These are phyloP conservation scores for Fusarium staphyleae DNA, from an alignment of 2,329 filamentous ascomycete species.

Conservation along the genomic window DNA sequence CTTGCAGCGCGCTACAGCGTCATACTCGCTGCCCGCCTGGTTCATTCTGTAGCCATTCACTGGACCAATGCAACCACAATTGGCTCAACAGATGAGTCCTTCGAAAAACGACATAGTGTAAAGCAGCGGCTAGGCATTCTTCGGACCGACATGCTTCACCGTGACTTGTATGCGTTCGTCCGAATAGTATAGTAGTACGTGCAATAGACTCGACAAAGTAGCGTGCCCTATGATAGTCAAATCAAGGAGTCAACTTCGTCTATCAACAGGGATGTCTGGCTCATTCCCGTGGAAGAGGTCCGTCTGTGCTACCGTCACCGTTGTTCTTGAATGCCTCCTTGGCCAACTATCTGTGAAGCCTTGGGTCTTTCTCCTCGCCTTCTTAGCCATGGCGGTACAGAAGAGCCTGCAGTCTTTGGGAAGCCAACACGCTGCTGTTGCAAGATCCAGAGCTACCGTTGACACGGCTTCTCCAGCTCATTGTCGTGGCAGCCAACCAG, in stretches of 20 bases:
- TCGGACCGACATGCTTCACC: not conserved
- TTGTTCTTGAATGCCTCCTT: not conserved
- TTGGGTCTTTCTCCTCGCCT: not conserved
- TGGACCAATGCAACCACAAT: not conserved
- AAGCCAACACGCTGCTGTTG: slow-evolving; percentile 9
- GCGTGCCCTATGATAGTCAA: slow-evolving; percentile 3
- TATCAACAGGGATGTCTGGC: not conserved
- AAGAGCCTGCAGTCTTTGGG: slow-evolving; percentile 2
- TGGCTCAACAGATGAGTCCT: not conserved
- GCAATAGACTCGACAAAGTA: slow-evolving; percentile 11
- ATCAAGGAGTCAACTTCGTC: slow-evolving; percentile 6
- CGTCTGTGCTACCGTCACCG: not conserved
- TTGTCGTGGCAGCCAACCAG: slow-evolving; percentile 20
- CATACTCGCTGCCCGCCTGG: slow-evolving; percentile 16
- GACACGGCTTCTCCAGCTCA: slow-evolving; percentile 15
- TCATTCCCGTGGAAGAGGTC: not conserved
- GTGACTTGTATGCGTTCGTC: slow-evolving; percentile 5
- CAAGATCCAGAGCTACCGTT: slow-evolving; percentile 4
- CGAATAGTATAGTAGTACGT: not conserved
- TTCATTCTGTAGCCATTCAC: slow-evolving; percentile 4
- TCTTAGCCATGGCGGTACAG: not conserved
- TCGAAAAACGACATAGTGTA: slow-evolving; percentile 1
- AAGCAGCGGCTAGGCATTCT: slow-evolving; percentile 5
- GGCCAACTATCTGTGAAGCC: not conserved
- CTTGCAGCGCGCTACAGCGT: slow-evolving; percentile 12